Conservation (phyloP, 2,329 filamentous ascomycete species). For the Pestalotiopsis sp. region DNA sequence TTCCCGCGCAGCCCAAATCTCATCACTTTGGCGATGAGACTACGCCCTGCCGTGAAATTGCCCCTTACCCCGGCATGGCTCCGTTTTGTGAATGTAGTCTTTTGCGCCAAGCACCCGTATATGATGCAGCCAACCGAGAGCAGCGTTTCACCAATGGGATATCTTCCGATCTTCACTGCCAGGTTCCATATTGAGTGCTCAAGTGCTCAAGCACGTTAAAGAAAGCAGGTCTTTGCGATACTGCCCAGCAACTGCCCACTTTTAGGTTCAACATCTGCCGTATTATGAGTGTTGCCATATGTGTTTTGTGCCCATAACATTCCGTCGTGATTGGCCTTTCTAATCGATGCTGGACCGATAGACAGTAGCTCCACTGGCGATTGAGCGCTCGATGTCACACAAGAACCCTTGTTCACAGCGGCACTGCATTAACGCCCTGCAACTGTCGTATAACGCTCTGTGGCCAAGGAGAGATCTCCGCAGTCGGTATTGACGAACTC, state of each 20-base stretch:
- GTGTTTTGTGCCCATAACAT: background rate
- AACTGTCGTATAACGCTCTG: background rate
- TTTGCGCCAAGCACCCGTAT: no score
- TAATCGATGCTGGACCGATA: background rate
- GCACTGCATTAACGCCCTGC: background rate
- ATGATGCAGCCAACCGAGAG: background rate
- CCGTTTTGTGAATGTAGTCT: background rate
- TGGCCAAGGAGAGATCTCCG: background rate
- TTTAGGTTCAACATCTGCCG: background rate
- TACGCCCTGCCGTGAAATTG: no score
- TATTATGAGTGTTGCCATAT: no score
- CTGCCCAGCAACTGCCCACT: background rate
- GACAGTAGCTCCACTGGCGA: background rate
- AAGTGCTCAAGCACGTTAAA: background rate
- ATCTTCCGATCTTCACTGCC: background rate
- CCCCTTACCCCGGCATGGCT: background rate
- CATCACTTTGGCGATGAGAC: no score
- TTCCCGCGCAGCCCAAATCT: no score
- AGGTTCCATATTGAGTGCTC: background rate
- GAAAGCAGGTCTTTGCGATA: background rate
- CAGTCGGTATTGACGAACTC: background rate
- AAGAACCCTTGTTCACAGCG: background rate
- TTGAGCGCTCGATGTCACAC: background rate
- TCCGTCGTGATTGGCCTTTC: background rate
- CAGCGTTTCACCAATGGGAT: background rate